Percentiles rank a stretch among this genome's conserved stretches.
Conservation (phyloP, 805 yeast species). For the Kregervanrija fluxuum region DNA sequence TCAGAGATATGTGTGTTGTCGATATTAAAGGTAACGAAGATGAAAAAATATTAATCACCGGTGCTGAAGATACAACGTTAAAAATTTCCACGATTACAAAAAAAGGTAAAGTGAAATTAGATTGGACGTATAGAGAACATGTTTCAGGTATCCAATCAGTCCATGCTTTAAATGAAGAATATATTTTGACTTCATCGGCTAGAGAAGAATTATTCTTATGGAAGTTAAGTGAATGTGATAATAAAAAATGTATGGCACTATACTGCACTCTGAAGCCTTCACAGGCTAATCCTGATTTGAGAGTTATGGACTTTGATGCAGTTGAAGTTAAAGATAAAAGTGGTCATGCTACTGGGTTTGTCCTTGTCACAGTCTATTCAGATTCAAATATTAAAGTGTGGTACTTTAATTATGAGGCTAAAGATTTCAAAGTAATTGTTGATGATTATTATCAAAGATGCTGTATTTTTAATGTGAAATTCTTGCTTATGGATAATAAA, state of each 20-base stretch:
- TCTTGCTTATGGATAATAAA: slow-evolving; percentile 28
- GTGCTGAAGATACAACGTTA: slow-evolving; percentile 84
- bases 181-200: slow-evolving; percentile 58
- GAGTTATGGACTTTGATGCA: slow-evolving; percentile 81
- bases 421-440: slow-evolving; percentile 36
- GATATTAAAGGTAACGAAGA: slow-evolving; percentile 15
- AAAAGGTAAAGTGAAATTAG: slow-evolving; percentile 38
- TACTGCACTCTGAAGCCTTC: slow-evolving; percentile 48
- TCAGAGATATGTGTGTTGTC: slow-evolving; percentile 64
- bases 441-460: slow-evolving; percentile 59
- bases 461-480: slow-evolving; percentile 61
- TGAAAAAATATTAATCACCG: slow-evolving; percentile 53
- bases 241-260: slow-evolving; percentile 34
- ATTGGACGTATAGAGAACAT: slow-evolving; percentile 69
- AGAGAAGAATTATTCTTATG: slow-evolving; percentile 85
- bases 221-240: slow-evolving; percentile 35
- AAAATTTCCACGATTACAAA: slow-evolving; percentile 39
- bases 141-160: slow-evolving; percentile 83
- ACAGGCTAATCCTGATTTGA: slow-evolving; percentile 63
- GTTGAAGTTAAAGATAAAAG: slow-evolving; percentile 27
- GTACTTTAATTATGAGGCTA: slow-evolving; percentile 35
- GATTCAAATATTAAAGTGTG: slow-evolving; percentile 72
- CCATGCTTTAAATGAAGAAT: slow-evolving; percentile 46
- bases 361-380: slow-evolving; percentile 71
- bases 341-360: slow-evolving; percentile 31